Evolutionary conservation across 305 asterid genomes (phyloP).

Genomic region (Solanum chacoense): DNA sequence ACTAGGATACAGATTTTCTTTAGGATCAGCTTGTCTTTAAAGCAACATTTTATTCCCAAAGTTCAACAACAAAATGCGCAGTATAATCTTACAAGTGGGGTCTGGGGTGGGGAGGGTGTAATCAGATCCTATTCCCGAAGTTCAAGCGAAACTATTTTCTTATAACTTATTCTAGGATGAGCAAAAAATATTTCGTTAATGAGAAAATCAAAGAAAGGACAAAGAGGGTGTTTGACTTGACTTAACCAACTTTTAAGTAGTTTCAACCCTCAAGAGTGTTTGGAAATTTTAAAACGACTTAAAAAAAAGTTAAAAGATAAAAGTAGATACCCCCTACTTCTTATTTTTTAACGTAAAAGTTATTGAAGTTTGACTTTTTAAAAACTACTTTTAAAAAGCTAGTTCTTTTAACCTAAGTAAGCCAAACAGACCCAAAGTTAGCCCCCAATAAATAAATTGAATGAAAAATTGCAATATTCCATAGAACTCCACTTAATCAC

Average conservation of each 20-base stretch:
- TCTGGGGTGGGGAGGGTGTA: not conserved
- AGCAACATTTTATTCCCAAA: not conserved
- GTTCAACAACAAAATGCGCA: not conserved
- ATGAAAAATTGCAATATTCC: not conserved
- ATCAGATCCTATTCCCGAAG: not conserved
- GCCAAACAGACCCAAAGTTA: not conserved
- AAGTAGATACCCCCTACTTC: not conserved
- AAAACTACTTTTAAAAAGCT: not conserved
- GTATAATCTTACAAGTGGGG: not conserved
- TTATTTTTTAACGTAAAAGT: not conserved
- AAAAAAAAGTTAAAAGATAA: too few species aligned
- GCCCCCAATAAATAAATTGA: not conserved
- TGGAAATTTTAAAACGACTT: not conserved
- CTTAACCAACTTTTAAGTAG: not conserved
- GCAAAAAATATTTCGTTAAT: not conserved
- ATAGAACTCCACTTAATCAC: not conserved
- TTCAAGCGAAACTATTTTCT: not conserved
- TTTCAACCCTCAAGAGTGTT: not conserved
- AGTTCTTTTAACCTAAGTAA: not conserved
- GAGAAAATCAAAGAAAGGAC: not conserved
- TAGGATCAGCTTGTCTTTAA: not conserved
- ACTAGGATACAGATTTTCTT: not conserved
- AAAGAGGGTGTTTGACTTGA: not conserved
- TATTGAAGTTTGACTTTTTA: not conserved
- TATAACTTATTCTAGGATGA: not conserved